These are phyloP conservation scores for Cyclostephanos invisitatus DNA, from an alignment of 108 stramenopile species.

Conservation along the genomic window DNA sequence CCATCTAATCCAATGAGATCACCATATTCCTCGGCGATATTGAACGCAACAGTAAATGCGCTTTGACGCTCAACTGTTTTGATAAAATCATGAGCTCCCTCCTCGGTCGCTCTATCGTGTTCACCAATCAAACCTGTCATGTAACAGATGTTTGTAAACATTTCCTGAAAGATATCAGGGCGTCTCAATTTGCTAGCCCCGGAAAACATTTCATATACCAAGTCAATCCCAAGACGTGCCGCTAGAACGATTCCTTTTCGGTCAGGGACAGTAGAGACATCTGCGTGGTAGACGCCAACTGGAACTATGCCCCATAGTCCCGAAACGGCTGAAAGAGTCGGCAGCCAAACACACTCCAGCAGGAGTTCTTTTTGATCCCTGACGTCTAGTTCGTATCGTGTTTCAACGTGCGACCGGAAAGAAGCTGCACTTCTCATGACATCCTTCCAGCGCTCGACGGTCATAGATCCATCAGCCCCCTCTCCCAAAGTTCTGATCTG, in stretches of 20 bases:
- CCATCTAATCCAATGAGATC: conserved; percentile 77
- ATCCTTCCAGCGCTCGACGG: conserved; percentile 91
- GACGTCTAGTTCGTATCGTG: background rate
- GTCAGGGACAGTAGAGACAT: conserved; percentile 18
- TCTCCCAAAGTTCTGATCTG: conserved; percentile 89
- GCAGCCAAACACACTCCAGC: conserved; percentile 81
- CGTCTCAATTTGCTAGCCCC: conserved; percentile 69
- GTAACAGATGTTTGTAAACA: conserved; percentile 66
- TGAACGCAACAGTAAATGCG: conserved; percentile 67
- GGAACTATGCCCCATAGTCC: conserved; percentile 72
- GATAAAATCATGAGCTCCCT: conserved; percentile 50
- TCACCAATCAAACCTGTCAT: conserved; percentile 69
- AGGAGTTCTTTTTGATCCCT: conserved; percentile 77
- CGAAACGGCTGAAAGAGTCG: conserved; percentile 77
- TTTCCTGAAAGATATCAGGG: conserved; percentile 77
- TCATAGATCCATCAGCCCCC: conserved; percentile 88
- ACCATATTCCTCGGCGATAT: conserved; percentile 59
- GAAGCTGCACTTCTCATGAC: conserved; percentile 53
- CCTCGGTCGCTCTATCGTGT: conserved; percentile 44
- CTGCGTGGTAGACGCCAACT: conserved; percentile 8
- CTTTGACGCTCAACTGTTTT: conserved; percentile 79
- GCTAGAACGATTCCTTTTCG: conserved; percentile 64
- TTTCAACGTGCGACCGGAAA: background rate
- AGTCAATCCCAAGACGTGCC: conserved; percentile 83
- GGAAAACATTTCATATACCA: conserved; percentile 71